A percentile compares a stretch with the other conserved stretches of the same genome.
These are phyloP conservation scores for Coemansia sp. DNA, from an alignment of 192 early-diverging fungal species.

Conservation along the genomic window DNA sequence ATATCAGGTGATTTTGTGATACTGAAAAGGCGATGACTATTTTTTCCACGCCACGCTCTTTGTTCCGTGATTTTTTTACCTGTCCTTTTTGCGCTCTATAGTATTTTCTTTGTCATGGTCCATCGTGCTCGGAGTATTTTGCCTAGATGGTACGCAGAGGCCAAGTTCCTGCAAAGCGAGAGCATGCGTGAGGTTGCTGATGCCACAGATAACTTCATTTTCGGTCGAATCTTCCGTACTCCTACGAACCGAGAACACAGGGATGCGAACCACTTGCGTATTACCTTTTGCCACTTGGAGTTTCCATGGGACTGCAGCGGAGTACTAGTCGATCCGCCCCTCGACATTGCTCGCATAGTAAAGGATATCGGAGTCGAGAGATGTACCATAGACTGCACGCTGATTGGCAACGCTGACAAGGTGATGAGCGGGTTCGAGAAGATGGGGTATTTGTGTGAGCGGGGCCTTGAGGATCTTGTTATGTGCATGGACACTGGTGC, in stretches of 20 bases:
- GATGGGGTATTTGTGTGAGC: slow-evolving; percentile 10
- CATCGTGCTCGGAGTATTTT: slow-evolving; percentile 15
- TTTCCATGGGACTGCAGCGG: slow-evolving; percentile 33
- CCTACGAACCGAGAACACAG: slow-evolving; percentile 20
- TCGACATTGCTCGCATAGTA: slow-evolving; percentile 14
- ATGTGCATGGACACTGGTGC: slow-evolving; percentile 4
- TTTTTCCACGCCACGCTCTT: not conserved
- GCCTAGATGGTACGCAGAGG: slow-evolving; percentile 33
- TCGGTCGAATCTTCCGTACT: slow-evolving; percentile 25
- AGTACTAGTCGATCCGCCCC: slow-evolving; percentile 24
- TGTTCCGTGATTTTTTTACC: not conserved
- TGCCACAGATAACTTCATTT: slow-evolving; percentile 20
- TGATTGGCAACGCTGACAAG: not conserved
- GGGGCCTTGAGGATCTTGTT: slow-evolving; percentile 10
- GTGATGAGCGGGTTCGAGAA: slow-evolving; percentile 10
- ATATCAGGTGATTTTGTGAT: too few relatives aligned
- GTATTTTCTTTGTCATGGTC: slow-evolving; percentile 9
- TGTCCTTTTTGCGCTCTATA: not conserved
- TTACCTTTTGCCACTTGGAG: slow-evolving; percentile 37
- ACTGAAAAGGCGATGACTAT: too few relatives aligned
- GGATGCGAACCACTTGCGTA: slow-evolving; percentile 27
- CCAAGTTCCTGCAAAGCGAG: slow-evolving; percentile 21
- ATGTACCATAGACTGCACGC: slow-evolving; percentile 30
- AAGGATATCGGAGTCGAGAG: not conserved
- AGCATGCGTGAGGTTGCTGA: slow-evolving; percentile 10